Base-by-base conservation (phyloP, 352 stramenopile species). In the Phytophthora chlamydospora region DNA sequence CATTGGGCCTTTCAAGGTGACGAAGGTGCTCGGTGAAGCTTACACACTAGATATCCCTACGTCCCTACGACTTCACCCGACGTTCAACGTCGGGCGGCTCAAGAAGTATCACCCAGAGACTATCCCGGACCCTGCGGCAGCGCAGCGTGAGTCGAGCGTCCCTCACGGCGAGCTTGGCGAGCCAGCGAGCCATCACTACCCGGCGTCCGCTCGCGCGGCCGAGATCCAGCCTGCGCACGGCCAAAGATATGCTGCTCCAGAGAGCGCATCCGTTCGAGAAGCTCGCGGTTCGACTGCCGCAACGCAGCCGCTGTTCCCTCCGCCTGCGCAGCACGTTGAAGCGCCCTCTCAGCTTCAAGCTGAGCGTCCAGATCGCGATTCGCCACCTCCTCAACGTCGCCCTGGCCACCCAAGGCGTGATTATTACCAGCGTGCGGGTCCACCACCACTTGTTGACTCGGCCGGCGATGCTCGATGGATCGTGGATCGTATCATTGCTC, bases 41-140 rank as follows among this genome's bases (percentile, higher is more conserved):
- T 61, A 61, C 41, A 53, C 41, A 10, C n/a, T 69, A 0, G 61
- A 59, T 24, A 60, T 64, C 6, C 53, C 45, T 12, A 33, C 44
- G 7, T 38, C 27, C 1, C 58, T 69, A 32, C 45, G 29, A 0
- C 45, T 68, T 11, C 49, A 75, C 58, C 66, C 66, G 44, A 75
- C 55, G 41, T 70, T 76, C 54, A 73, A 76, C 48, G 52, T 76
- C 53, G 62, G 62, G 14, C 57, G 57, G 3, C 47, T 66, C 21
- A 68, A 65, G 16, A 19, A 32, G 1, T 73, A 76, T 45, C 34
- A 59, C 13, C 35, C 43, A 7, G 60, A 39, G 4, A 6, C 13
- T 2, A 44, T 38, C 8, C 46, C 21, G 32, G 46, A 10, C 13
- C 3, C 4, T 27, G 21, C 2, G 3, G 17, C n/a, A 11, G 31